phyloP scores from a whole-genome alignment of 1,284 basidiomycete species.

The Pholiota adiposa region DNA sequence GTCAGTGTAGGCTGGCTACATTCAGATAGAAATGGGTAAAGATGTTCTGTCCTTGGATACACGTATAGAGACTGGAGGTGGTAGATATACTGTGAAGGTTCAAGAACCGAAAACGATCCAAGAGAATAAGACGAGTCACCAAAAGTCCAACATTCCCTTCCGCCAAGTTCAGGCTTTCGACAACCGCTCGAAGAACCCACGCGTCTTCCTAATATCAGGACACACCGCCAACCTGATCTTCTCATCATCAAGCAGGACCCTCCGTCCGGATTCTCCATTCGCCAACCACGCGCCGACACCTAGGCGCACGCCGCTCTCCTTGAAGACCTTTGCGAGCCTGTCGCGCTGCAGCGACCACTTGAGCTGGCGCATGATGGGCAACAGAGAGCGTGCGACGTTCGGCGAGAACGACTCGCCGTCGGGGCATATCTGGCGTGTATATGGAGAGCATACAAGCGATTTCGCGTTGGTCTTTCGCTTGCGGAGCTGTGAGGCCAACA shows the following conservation, averaged over 20 bases:
- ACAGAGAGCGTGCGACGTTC: slow-evolving; percentile 53
- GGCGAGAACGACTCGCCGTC: slow-evolving; percentile 54
- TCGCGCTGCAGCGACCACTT: slow-evolving; percentile 66
- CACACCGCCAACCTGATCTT: slow-evolving; percentile 68
- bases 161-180: slow-evolving; percentile 1
- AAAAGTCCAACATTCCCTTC: neutral
- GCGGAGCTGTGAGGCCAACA: slow-evolving; percentile 51
- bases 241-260: slow-evolving; percentile 61
- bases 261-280: slow-evolving; percentile 36
- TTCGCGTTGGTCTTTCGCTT: slow-evolving; percentile 34
- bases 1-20: slow-evolving; percentile 1
- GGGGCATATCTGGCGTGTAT: slow-evolving; percentile 52
- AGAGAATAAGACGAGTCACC: neutral
- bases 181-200: slow-evolving; percentile 60
- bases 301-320: slow-evolving; percentile 37
- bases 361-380: slow-evolving; percentile 57
- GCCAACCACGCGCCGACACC: slow-evolving; percentile 60
- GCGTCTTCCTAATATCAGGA: slow-evolving; percentile 60
- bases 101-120: neutral
- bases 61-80: neutral
- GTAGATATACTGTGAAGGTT: neutral
- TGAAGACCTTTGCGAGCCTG: slow-evolving; percentile 54
- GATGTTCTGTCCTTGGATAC: neutral
- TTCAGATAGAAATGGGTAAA: neutral
- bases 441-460: slow-evolving; percentile 37